A percentile compares a stretch with the other conserved stretches of the same genome.
phyloP scores from a whole-genome alignment of 192 early-diverging fungal genomes.

The Phlyctochytrium bullatum region DNA sequence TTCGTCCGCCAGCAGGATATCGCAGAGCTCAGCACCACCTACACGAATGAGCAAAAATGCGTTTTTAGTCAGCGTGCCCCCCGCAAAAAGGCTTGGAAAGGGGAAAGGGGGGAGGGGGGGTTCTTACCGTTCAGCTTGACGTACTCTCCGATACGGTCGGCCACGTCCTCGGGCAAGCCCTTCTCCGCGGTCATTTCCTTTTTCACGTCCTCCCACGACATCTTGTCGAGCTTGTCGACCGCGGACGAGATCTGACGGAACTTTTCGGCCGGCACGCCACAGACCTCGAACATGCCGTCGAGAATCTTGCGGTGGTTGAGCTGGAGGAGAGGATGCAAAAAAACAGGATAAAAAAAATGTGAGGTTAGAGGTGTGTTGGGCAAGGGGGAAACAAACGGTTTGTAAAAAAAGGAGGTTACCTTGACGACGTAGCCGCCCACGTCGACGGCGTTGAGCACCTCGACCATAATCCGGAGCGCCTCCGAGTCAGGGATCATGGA shows the following conservation, averaged over 20 bases:
- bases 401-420: conserved; percentile 30
- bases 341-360: background rate
- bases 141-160: conserved; percentile 92
- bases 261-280: conserved; percentile 86
- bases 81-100: too few relatives aligned
- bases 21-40: conserved; percentile 75
- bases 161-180: conserved; percentile 72
- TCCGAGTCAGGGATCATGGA: conserved; percentile 98
- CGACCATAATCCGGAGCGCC: conserved; percentile 73
- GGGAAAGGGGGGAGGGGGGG: background rate
- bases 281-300: conserved; percentile 96
- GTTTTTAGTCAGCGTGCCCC: background rate
- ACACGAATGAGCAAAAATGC: background rate
- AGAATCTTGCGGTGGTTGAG: conserved; percentile 96
- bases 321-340: conserved; percentile 21
- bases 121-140: conserved; percentile 67
- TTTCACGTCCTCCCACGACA: conserved; percentile 90
- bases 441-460: conserved; percentile 77
- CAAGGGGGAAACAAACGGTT: conserved; percentile 7
- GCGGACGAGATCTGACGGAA: conserved; percentile 93
- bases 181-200: conserved; percentile 95
- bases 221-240: conserved; percentile 97
- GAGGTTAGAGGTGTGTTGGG: too few relatives aligned
- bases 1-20: conserved; percentile 63
- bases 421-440: conserved; percentile 91